Conservation (phyloP, 1,284 basidiomycete species). For the Ustilago bromivora region DNA sequence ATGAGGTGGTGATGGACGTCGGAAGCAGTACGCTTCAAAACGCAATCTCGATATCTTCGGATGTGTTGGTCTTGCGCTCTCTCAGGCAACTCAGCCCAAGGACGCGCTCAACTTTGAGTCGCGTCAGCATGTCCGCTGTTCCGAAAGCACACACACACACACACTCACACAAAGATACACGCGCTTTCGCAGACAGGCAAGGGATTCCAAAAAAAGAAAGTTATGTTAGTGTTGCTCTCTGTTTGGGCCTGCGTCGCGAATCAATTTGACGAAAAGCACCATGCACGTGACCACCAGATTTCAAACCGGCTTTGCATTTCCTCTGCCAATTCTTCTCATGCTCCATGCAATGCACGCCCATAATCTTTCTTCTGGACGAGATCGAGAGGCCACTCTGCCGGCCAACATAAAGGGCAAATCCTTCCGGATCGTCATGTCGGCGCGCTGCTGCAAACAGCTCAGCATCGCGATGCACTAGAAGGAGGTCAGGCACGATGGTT, state of each 20-base stretch:
- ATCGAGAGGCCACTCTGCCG: not conserved
- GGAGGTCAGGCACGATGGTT: constrained; percentile 11
- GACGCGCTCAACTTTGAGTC: constrained; percentile 17
- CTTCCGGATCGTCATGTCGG: not conserved
- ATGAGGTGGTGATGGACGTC: constrained; percentile 13
- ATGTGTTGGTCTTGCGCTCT: constrained; percentile 37
- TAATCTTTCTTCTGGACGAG: not conserved
- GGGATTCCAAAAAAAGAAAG: not conserved
- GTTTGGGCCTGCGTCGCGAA: constrained; percentile 19
- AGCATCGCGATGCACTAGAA: not conserved
- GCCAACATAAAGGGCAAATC: not conserved
- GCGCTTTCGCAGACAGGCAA: constrained; percentile 9
- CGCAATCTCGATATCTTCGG: not conserved
- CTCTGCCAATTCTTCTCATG: constrained; percentile 10
- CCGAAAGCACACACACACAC: not conserved
- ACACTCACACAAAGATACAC: constrained; percentile 6
- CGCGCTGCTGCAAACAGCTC: not conserved
- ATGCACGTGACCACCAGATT: constrained; percentile 32
- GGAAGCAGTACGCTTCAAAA: not conserved
- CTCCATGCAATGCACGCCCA: not conserved
- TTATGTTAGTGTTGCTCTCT: constrained; percentile 35
- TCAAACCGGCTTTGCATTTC: constrained; percentile 12
- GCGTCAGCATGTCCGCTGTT: constrained; percentile 19
- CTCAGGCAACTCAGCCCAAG: not conserved
- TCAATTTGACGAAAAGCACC: not conserved